These are phyloP conservation scores for Puccinia hordei DNA, from an alignment of 1,284 basidiomycete genomes.

Conservation along the genomic window DNA sequence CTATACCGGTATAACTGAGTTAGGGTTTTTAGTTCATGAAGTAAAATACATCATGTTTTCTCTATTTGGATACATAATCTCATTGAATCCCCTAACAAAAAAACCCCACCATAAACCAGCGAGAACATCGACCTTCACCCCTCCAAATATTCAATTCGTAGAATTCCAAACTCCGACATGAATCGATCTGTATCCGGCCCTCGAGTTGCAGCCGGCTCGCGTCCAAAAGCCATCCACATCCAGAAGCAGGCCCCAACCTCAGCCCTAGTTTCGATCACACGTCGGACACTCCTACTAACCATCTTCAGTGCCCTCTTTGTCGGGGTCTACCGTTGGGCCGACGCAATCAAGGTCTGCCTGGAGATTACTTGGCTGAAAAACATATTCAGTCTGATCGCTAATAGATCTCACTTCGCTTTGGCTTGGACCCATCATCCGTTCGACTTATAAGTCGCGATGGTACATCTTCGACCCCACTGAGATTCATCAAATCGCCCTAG, in stretches of 20 bases:
- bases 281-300: slow-evolving; percentile 9
- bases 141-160: neutral
- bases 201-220: neutral
- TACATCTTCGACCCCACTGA: slow-evolving; percentile 72
- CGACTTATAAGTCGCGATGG: slow-evolving; percentile 61
- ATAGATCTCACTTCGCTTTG: too few relatives aligned
- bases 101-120: too few relatives aligned
- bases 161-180: too few relatives aligned
- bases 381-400: neutral
- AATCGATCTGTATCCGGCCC: slow-evolving; percentile 20
- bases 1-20: too few relatives aligned
- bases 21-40: too few relatives aligned
- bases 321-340: slow-evolving; percentile 32
- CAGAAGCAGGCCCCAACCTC: slow-evolving; percentile 14
- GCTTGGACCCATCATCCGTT: too few relatives aligned
- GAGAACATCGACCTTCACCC: too few relatives aligned
- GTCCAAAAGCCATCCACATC: slow-evolving; percentile 34
- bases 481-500: slow-evolving; percentile 70
- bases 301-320: slow-evolving; percentile 23
- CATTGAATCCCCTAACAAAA: too few relatives aligned
- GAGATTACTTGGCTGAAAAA: too few relatives aligned
- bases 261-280: neutral
- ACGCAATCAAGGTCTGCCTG: slow-evolving; percentile 34
- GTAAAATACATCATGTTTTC: too few relatives aligned
- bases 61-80: too few relatives aligned